Percentiles rank a stretch among this genome's conserved stretches.
Conservation (phyloP, 2,329 filamentous ascomycete species). For the Escovopsis sp. region DNA sequence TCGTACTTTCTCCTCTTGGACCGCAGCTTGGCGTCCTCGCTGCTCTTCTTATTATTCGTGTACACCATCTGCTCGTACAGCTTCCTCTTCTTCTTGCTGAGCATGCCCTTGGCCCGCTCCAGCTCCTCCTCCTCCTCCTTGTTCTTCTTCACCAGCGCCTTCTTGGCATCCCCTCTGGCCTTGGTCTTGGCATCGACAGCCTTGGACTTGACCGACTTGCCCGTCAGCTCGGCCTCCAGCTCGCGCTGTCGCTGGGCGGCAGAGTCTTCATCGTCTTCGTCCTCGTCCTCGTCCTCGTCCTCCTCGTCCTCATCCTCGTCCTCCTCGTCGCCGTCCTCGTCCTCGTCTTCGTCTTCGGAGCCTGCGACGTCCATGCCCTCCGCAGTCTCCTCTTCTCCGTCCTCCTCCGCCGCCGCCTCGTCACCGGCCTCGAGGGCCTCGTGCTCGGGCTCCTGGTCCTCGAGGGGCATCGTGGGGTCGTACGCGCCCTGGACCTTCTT, state of each 20-base stretch:
- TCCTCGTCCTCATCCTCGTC: conserved; percentile 35
- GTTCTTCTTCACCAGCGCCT: conserved; percentile 55
- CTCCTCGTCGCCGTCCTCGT: conserved; percentile 47
- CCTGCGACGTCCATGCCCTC: conserved; percentile 35
- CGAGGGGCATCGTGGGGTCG: conserved; percentile 74
- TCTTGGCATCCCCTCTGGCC: conserved; percentile 54
- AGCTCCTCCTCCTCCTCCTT: conserved; percentile 73
- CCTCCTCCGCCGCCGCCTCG: conserved; percentile 31
- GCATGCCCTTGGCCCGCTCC: conserved; percentile 93
- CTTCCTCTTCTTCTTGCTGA: conserved; percentile 95
- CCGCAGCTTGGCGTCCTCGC: conserved; percentile 74
- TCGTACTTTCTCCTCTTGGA: conserved; percentile 86
- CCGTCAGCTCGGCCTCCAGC: conserved; percentile 80
- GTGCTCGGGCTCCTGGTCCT: conserved; percentile 74
- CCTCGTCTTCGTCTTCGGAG: conserved; percentile 40
- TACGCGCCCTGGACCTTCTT: conserved; percentile 77
- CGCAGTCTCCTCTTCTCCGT: conserved; percentile 26
- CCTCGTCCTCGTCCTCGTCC: conserved; percentile 28
- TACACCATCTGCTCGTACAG: conserved; percentile 95
- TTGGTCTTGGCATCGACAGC: conserved; percentile 35
- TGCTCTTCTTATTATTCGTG: conserved; percentile 84
- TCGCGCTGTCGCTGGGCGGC: conserved; percentile 70
- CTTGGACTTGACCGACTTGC: conserved; percentile 43
- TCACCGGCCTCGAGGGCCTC: conserved; percentile 64
- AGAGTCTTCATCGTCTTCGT: conserved; percentile 41